Percentiles rank a stretch among this genome's conserved stretches.
phyloP scores from a whole-genome alignment of 768 basidiomycete genomes.

The Amanita polypyramis region DNA sequence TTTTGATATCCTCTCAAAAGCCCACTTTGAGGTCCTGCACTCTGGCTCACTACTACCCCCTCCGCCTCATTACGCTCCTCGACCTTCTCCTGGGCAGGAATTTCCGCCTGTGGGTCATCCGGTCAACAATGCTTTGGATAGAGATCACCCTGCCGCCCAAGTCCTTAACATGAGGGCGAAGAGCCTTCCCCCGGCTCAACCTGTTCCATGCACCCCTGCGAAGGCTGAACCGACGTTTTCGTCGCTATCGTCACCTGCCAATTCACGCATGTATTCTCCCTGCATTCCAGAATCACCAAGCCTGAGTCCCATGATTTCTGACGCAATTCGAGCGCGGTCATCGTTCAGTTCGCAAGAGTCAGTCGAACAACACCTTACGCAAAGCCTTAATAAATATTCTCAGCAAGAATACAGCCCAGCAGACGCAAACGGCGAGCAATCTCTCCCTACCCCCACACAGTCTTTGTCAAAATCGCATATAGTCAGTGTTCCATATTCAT shows the following conservation, averaged over 20 bases:
- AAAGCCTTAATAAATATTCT: slow-evolving; percentile 12
- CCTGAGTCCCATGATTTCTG: slow-evolving; percentile 9
- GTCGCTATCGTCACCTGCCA: slow-evolving; percentile 17
- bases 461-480: neutral
- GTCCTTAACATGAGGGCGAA: too few relatives aligned
- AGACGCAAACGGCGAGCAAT: neutral
- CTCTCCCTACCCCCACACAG: neutral
- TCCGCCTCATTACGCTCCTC: neutral
- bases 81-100: neutral
- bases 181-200: neutral
- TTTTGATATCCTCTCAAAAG: slow-evolving; percentile 5
- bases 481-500: neutral
- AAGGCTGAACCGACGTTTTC: slow-evolving; percentile 15
- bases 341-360: slow-evolving; percentile 28
- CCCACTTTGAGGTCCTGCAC: neutral
- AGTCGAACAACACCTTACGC: slow-evolving; percentile 41
- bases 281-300: slow-evolving; percentile 9
- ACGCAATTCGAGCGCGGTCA: slow-evolving; percentile 14
- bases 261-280: slow-evolving; percentile 6
- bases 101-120: neutral
- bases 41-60: neutral
- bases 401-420: neutral
- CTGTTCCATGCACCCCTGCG: slow-evolving; percentile 11
- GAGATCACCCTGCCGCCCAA: too few relatives aligned
- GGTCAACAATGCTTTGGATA: neutral